Base-by-base conservation (phyloP, 305 asterid species). In the Euphrasia arctica region DNA sequence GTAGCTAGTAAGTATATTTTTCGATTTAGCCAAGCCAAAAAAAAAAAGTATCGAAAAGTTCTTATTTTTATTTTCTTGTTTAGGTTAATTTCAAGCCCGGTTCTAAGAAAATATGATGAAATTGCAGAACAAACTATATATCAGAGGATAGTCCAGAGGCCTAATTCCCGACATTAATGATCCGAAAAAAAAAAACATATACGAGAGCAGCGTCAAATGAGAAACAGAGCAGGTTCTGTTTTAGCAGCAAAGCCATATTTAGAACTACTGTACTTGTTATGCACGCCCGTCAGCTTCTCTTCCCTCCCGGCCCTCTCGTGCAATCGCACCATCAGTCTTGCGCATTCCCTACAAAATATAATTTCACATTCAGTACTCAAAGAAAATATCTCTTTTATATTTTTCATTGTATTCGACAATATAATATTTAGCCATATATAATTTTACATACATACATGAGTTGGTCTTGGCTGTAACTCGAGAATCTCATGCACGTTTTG, bases 211-310 rank as follows among this genome's bases (percentile, higher is more conserved):
- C 22, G 22, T 39, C 43, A 39, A 22, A 70, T 15, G 13, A 86
- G 90, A 50, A 82, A 82, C 45, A 70, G 54, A 31, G 95, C 92
- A 48, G 92, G 86, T 52, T 72, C 75, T 51, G 71, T 60, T 64
- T 76, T 84, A 8, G 95, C 85, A 49, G 89, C 86, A 47, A 73
- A 65, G 11, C 91, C 95, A 36, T 75, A 90, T 77, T 78, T 86
- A 0, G 84, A 76, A 22, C 89, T 81, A 31, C 83, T 70, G 66
- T 88, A 90, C 75, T 90, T 90, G 63, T 80, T 77, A 71, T 81
- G 72, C 66, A 86, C 96, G 1, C 88, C 86, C 0, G 74, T 84
- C 0, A 88, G 88, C 75, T 80, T 88, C 73, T 85, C 91, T 0
- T 59, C 91, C 0, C 57, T 78, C 32, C 81, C 91, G 1, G 95